A percentile compares a stretch with the other conserved stretches of the same genome.
Evolutionary conservation across 1,284 basidiomycete genomes (phyloP).

Genomic region (Apiotrichum mycotoxinovorans): DNA sequence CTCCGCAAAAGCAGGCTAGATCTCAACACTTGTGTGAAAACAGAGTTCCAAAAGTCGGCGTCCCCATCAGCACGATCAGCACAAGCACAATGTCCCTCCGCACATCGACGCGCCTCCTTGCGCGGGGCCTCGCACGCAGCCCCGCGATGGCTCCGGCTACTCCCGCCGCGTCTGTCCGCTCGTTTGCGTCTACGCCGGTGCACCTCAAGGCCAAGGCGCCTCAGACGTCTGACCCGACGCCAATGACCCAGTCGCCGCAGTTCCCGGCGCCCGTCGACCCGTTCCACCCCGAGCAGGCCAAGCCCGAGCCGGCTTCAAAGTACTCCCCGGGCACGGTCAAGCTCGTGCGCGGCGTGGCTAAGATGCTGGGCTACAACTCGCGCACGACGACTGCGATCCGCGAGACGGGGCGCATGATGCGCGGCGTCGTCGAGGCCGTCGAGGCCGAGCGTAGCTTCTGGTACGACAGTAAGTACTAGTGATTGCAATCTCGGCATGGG

Average conservation of each 20-base stretch:
- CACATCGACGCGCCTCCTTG: neutral
- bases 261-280: slow-evolving; percentile 44
- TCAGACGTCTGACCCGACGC: slow-evolving; percentile 3
- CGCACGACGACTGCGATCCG: slow-evolving; percentile 54
- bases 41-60: neutral
- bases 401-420: slow-evolving; percentile 56
- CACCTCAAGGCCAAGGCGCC: slow-evolving; percentile 7
- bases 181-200: slow-evolving; percentile 17
- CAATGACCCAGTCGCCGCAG: slow-evolving; percentile 19
- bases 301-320: slow-evolving; percentile 1
- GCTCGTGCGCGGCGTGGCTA: slow-evolving; percentile 48
- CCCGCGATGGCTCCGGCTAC: too few species aligned
- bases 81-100: neutral
- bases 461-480: slow-evolving; percentile 45
- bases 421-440: slow-evolving; percentile 53
- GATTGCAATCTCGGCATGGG: too few species aligned
- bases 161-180: neutral
- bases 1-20: too few species aligned
- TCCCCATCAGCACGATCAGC: too few species aligned
- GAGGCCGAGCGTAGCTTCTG: slow-evolving; percentile 52
- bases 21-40: too few species aligned
- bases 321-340: slow-evolving; percentile 39
- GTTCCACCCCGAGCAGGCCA: slow-evolving; percentile 24
- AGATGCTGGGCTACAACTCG: slow-evolving; percentile 56
- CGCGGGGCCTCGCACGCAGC: slow-evolving; percentile 8